These are phyloP conservation scores for Mucor mucedo DNA, from an alignment of 371 early-diverging fungal species.

Conservation along the genomic window DNA sequence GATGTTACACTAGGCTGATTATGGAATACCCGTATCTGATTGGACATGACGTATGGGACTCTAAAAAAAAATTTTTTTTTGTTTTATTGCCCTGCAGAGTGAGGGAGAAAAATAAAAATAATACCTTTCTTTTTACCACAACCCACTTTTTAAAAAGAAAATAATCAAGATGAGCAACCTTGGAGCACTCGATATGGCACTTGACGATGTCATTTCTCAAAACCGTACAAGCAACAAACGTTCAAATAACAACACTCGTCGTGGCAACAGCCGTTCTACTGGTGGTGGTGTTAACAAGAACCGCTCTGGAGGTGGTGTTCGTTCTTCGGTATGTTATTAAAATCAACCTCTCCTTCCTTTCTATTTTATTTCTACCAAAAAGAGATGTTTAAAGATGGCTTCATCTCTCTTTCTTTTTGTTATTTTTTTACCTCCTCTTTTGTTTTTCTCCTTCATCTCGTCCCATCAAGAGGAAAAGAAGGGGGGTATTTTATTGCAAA, in stretches of 20 bases:
- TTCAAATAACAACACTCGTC: constrained; percentile 26
- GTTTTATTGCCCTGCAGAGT: too few species aligned
- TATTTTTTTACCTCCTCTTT: background rate
- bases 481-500: too few species aligned
- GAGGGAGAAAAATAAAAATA: too few species aligned
- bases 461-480: background rate
- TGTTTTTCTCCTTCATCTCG: too few species aligned
- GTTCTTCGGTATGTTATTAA: constrained; percentile 45
- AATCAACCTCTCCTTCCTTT: constrained; percentile 10
- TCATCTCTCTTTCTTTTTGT: constrained; percentile 6
- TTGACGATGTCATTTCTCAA: constrained; percentile 56
- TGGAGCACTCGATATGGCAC: constrained; percentile 57
- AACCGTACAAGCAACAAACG: constrained; percentile 30
- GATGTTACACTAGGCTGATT: too few species aligned
- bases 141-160: background rate
- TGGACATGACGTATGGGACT: too few species aligned
- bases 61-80: too few species aligned
- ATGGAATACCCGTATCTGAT: too few species aligned
- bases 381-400: constrained; percentile 1
- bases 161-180: constrained; percentile 26
- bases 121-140: background rate
- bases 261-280: constrained; percentile 13
- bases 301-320: constrained; percentile 31
- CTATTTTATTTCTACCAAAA: constrained; percentile 13
- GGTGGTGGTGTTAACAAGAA: constrained; percentile 32